Evolutionary conservation across 192 early-diverging fungal species (phyloP).

Genomic region (Linnemannia hyalina): DNA sequence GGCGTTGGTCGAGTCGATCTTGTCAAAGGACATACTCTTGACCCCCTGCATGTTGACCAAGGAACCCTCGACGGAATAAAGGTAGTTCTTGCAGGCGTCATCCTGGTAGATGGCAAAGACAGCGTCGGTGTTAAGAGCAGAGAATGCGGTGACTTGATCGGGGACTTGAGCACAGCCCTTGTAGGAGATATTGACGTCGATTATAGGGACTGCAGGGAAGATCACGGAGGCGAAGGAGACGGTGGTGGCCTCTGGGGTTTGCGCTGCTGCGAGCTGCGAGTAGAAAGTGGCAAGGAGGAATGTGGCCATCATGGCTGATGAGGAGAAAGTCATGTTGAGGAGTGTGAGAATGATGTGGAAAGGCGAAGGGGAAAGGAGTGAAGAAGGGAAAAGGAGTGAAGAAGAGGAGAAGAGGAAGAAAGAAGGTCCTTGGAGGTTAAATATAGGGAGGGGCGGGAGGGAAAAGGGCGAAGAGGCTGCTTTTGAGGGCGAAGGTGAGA

Average conservation of each 20-base stretch:
- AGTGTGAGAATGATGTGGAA: neutral
- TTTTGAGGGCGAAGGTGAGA: too few relatives aligned
- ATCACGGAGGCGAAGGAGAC: constrained; percentile 13
- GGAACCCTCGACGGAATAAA: constrained; percentile 27
- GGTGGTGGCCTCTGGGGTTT: constrained; percentile 9
- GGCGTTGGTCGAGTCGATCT: neutral
- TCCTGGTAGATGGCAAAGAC: constrained; percentile 43
- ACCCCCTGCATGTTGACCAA: constrained; percentile 15
- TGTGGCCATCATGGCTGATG: neutral
- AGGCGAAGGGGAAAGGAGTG: neutral
- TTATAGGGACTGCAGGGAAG: neutral
- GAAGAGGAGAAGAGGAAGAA: too few relatives aligned
- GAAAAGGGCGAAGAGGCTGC: too few relatives aligned
- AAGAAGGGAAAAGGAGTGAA: neutral
- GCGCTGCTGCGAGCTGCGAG: neutral
- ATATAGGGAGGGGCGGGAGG: too few relatives aligned
- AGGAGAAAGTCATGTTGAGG: constrained; percentile 8
- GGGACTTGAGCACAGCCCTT: constrained; percentile 20
- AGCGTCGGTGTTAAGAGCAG: constrained; percentile 1
- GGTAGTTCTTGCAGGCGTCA: constrained; percentile 21
- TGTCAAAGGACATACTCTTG: constrained; percentile 19
- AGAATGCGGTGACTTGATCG: constrained; percentile 6
- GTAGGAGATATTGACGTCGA: neutral
- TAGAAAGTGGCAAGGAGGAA: neutral
- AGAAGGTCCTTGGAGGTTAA: too few relatives aligned